Conservation (phyloP, 2,329 filamentous ascomycete species). For the Ophiostoma sp. region DNA sequence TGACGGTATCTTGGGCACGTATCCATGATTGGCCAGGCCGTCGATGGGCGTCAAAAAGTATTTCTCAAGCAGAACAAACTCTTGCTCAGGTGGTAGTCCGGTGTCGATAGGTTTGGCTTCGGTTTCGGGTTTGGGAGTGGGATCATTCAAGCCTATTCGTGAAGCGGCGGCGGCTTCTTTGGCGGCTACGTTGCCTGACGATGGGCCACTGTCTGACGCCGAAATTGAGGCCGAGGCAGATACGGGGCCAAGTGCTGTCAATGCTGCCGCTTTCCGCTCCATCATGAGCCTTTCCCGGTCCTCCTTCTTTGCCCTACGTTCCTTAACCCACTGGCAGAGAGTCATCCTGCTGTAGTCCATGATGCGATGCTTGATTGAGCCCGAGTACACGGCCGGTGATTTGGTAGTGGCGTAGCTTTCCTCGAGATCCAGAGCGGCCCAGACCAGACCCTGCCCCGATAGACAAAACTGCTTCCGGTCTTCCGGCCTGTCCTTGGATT, state of each 20-base stretch:
- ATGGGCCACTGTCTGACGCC: no score
- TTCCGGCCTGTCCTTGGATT: constrained; percentile 40
- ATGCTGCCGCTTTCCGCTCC: constrained; percentile 42
- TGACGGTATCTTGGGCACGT: constrained; percentile 64
- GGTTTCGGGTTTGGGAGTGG: background rate
- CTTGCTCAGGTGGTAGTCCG: constrained; percentile 61
- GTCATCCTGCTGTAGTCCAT: constrained; percentile 71
- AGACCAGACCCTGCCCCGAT: constrained; percentile 62
- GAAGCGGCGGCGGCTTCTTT: background rate
- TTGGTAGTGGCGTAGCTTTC: constrained; percentile 65
- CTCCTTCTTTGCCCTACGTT: constrained; percentile 39
- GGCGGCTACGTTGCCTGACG: background rate
- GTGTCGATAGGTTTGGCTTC: constrained; percentile 51
- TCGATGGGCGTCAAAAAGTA: constrained; percentile 60
- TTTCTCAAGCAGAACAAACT: constrained; percentile 56
- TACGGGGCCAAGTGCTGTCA: background rate
- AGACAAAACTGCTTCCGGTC: constrained; percentile 52
- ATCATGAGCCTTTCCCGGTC: constrained; percentile 32
- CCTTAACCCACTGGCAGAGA: constrained; percentile 63
- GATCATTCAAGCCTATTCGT: no score
- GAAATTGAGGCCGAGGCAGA: background rate
- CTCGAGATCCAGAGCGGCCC: constrained; percentile 69
- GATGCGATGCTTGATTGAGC: constrained; percentile 77
- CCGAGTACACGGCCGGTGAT: constrained; percentile 63
- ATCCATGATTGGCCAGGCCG: constrained; percentile 63